Base-by-base conservation (phyloP, 2,329 filamentous ascomycete species). In the Alternaria triticina region DNA sequence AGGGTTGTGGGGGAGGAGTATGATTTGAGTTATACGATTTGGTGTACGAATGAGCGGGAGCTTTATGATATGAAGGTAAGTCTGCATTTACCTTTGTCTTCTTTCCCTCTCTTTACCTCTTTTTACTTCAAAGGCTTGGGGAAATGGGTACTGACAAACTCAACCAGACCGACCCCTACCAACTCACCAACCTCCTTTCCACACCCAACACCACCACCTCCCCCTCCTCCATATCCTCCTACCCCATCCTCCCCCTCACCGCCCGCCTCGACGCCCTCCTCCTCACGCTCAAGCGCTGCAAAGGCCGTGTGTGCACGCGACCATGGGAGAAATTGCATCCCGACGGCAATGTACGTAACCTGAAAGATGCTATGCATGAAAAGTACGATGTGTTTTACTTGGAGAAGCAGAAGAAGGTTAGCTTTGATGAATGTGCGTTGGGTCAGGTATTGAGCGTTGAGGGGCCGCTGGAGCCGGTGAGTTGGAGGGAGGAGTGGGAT, bases 21-120 rank as follows among this genome's bases (percentile, higher is more conserved):
- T 69, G 87, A 86, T 69, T 73, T 91, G 4, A 87, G 88, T 64
- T 92, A 92, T 69, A 85, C 88, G 0, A 87, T 91, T 0, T 92
- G 89, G 89, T 92, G 90, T 70, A 90, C 81, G 7, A 88, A 89
- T 57, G 89, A 91, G 69, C 86, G 87, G 58, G 89, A 92, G 74
- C 82, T 91, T 5, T 92, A 91, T 72, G 85, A 91, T 65, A 74
- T 90, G 49, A 85, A 82, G 70, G 87, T 86, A 74, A 64, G 80
- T 70, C 15, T n/a, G n/a, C n/a, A n/a, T n/a, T n/a, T n/a, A n/a
- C n/a, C n/a, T n/a, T n/a, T n/a, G 20, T 27, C 2, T n/a, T 22
- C 23, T 12, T 44, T 8, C 15, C 15, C 13, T n/a, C 8, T n/a
- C 15, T 36, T n/a, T 36, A 4, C 15, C 13, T n/a, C 8, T n/a